A percentile compares a stretch with the other conserved stretches of the same genome.
Evolutionary conservation across 129 eudicot species (phyloP).

Genomic region (Saussurea involucrata): DNA sequence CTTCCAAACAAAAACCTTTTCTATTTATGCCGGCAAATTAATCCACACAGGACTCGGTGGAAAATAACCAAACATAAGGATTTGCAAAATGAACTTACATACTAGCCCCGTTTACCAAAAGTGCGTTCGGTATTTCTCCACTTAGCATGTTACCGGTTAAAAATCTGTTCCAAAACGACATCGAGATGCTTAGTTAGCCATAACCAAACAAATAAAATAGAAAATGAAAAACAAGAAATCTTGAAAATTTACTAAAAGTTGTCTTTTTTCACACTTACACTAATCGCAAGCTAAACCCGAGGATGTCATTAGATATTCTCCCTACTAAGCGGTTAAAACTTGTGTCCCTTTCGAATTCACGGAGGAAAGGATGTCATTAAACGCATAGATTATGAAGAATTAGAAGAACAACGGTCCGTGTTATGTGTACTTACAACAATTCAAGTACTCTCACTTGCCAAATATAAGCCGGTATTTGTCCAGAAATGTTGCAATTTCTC

Average conservation of each 20-base stretch:
- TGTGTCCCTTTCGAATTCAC: conserved; percentile 55
- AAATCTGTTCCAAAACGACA: conserved; percentile 47
- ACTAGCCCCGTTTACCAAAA: conserved; percentile 69
- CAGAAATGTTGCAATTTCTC: conserved; percentile 76
- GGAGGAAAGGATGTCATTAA: conserved; percentile 4
- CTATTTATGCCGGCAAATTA: no score
- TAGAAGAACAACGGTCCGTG: background rate
- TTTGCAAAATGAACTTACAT: conserved; percentile 47
- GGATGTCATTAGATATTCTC: conserved; percentile 47
- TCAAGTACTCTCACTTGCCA: conserved; percentile 55
- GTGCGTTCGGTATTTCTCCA: conserved; percentile 62
- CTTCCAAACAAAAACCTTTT: no score
- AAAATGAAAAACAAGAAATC: conserved; percentile 8
- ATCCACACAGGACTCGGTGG: no score
- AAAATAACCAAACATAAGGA: background rate
- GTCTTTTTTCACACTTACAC: conserved; percentile 43
- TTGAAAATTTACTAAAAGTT: background rate
- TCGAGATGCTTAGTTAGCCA: background rate
- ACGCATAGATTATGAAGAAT: background rate
- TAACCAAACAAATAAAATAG: background rate
- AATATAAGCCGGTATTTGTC: conserved; percentile 64
- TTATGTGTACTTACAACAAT: conserved; percentile 49
- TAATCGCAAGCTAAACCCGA: conserved; percentile 53
- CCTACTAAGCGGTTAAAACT: conserved; percentile 76
- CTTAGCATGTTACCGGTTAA: conserved; percentile 67